Conservation (phyloP, 2,329 filamentous ascomycete genomes). For the Aspergillus sp. region DNA sequence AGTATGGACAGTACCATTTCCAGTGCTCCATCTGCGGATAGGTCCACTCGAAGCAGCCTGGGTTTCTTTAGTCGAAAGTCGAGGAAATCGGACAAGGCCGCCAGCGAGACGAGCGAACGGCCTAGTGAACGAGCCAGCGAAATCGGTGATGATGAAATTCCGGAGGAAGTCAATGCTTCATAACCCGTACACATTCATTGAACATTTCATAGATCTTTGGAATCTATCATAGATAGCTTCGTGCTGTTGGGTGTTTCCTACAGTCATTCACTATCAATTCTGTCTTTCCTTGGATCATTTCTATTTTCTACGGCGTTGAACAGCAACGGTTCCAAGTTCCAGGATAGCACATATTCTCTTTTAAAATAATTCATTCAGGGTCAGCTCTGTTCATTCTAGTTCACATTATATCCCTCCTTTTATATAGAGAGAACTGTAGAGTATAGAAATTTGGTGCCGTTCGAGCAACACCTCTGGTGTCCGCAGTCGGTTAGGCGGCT, state of each 20-base stretch:
- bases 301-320: not conserved
- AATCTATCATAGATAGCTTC: not conserved
- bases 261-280: not conserved
- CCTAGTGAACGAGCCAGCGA: conserved; percentile 38
- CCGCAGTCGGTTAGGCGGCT: conserved; percentile 5
- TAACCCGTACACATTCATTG: not conserved
- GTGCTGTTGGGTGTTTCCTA: not conserved
- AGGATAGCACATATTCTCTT: not conserved
- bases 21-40: conserved; percentile 44
- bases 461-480: not conserved
- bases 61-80: conserved; percentile 51
- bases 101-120: conserved; percentile 45
- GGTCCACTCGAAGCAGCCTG: conserved; percentile 43
- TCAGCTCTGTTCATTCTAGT: not conserved
- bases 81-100: conserved; percentile 42
- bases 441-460: not conserved
- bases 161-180: conserved; percentile 26
- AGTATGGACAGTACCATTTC: conserved; percentile 44
- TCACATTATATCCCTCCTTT: not conserved
- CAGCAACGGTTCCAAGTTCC: not conserved
- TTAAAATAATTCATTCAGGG: not conserved
- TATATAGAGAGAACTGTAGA: not conserved
- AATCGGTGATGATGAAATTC: conserved; percentile 42
- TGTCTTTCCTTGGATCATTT: not conserved
- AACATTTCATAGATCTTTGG: not conserved